Conservation (phyloP, 768 basidiomycete genomes). For the Hydnum rufescens region DNA sequence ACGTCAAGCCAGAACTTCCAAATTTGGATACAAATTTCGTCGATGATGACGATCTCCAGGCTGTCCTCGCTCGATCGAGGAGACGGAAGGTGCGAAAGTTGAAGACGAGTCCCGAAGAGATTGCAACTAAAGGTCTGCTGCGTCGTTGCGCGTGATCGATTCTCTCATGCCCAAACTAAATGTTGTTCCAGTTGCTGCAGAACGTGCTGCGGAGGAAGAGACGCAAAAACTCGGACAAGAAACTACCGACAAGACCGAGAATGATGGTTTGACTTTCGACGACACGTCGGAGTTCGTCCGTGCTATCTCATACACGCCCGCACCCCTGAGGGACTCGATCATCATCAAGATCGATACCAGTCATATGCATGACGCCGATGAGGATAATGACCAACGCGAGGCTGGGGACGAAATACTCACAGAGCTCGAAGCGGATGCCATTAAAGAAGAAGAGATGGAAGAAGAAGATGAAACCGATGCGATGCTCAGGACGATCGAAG, state of each 20-base stretch:
- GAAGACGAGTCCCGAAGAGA: constrained; percentile 61
- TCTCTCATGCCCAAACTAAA: not conserved
- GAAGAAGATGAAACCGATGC: constrained; percentile 40
- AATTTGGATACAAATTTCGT: constrained; percentile 79
- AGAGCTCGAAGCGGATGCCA: constrained; percentile 67
- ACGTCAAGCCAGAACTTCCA: constrained; percentile 47
- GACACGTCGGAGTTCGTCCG: constrained; percentile 96
- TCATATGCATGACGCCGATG: constrained; percentile 35
- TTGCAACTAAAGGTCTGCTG: constrained; percentile 49
- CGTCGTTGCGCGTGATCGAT: constrained; percentile 1
- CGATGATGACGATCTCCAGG: constrained; percentile 96
- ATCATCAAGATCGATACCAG: constrained; percentile 17
- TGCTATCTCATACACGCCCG: constrained; percentile 49
- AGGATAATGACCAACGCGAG: constrained; percentile 27
- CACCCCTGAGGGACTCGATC: constrained; percentile 20
- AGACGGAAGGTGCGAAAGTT: constrained; percentile 60
- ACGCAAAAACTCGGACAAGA: constrained; percentile 16
- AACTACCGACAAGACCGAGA: constrained; percentile 20
- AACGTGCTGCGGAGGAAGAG: constrained; percentile 31
- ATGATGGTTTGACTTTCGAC: constrained; percentile 56
- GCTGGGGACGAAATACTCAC: constrained; percentile 11
- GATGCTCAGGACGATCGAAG: constrained; percentile 62
- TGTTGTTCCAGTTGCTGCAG: constrained; percentile 34
- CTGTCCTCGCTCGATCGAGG: constrained; percentile 69
- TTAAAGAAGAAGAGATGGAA: constrained; percentile 44